Conservation (phyloP, 1,139 yeast genomes). For the Geotrichum fermentans region DNA sequence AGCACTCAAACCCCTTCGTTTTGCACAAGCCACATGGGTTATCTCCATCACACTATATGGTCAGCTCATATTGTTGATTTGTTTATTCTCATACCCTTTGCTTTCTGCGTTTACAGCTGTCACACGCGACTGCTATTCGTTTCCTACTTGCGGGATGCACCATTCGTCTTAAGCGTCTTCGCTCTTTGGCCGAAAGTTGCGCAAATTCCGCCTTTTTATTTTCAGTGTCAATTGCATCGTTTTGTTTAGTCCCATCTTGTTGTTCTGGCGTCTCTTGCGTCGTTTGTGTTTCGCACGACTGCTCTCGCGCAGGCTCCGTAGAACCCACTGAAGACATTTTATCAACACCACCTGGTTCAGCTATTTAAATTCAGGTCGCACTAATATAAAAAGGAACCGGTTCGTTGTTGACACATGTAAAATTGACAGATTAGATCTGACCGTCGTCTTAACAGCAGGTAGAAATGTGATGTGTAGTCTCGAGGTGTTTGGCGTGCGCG, state of each 20-base stretch:
- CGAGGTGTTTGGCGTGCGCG: too few species aligned
- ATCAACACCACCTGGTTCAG: too few species aligned
- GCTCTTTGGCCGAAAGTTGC: slow-evolving; percentile 17
- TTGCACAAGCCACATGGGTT: slow-evolving; percentile 29
- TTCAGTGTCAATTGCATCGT: neutral
- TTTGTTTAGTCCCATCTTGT: neutral
- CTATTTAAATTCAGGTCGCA: too few species aligned
- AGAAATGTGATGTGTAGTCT: too few species aligned
- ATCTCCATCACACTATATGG: slow-evolving; percentile 25
- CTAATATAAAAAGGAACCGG: too few species aligned
- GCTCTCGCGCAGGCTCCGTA: too few species aligned
- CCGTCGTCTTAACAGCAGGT: too few species aligned
- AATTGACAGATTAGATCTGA: too few species aligned
- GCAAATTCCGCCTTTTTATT: neutral
- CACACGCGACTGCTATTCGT: slow-evolving; percentile 43
- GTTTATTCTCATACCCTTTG: slow-evolving; percentile 30
- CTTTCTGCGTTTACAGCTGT: slow-evolving; percentile 41
- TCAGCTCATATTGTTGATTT: slow-evolving; percentile 16
- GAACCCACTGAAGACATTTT: too few species aligned
- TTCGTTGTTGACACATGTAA: too few species aligned
- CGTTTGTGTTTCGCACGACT: neutral
- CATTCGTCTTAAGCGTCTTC: slow-evolving; percentile 24
- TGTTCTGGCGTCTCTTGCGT: slow-evolving; percentile 1
- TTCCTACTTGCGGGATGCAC: slow-evolving; percentile 32
- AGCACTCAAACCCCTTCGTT: slow-evolving; percentile 23